Evolutionary conservation across 1,139 yeast genomes (phyloP).

Genomic region (Geotrichum restrictum): DNA sequence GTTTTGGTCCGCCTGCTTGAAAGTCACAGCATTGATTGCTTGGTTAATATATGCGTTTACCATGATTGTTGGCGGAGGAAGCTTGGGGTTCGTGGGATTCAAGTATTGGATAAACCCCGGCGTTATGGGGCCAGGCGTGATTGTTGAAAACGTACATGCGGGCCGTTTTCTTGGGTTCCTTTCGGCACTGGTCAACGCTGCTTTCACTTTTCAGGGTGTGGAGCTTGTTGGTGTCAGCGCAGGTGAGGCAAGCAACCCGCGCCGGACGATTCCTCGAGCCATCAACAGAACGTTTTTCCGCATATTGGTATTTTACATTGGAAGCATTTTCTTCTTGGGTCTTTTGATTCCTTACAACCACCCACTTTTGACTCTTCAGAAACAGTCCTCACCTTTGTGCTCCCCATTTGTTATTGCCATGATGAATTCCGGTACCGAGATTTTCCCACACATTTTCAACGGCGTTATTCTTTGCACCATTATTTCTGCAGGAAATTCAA

Average conservation of each 20-base stretch:
- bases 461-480: conserved; percentile 51
- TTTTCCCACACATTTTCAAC: conserved; percentile 37
- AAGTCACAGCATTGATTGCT: conserved; percentile 51
- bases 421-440: conserved; percentile 16
- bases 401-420: conserved; percentile 59
- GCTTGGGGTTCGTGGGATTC: conserved; percentile 66
- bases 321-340: conserved; percentile 67
- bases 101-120: conserved; percentile 72
- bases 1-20: conserved; percentile 42
- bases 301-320: conserved; percentile 63
- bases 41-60: conserved; percentile 63
- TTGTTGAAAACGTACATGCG: conserved; percentile 51
- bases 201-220: conserved; percentile 70
- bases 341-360: conserved; percentile 71
- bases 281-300: conserved; percentile 72
- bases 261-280: conserved; percentile 72
- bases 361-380: conserved; percentile 32
- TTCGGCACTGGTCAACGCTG: conserved; percentile 61
- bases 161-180: conserved; percentile 51
- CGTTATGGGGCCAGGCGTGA: conserved; percentile 53
- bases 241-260: conserved; percentile 73
- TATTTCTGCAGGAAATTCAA: conserved; percentile 52
- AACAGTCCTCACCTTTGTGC: conserved; percentile 1
- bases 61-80: conserved; percentile 70
- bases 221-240: conserved; percentile 71